Evolutionary conservation across 768 basidiomycete genomes (phyloP).

Genomic region (Dentipellis sp.): DNA sequence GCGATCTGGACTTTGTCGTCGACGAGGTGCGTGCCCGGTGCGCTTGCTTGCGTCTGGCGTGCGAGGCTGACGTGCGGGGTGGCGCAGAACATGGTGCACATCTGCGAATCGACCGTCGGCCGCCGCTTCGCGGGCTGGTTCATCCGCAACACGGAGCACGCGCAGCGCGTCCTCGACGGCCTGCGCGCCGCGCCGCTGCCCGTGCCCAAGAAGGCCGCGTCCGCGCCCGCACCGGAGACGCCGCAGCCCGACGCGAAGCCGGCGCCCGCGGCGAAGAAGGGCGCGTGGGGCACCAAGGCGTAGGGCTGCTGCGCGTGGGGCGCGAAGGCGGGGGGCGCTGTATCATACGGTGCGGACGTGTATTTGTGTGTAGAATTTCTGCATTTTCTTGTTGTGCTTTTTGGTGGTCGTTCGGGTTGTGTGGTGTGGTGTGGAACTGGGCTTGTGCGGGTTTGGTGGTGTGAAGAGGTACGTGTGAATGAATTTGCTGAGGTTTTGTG

Average conservation of each 20-base stretch:
- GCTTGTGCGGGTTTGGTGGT: too few relatives aligned
- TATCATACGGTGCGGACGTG: neutral
- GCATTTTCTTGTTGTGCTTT: too few relatives aligned
- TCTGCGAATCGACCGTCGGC: slow-evolving; percentile 90
- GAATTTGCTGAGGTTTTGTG: too few relatives aligned
- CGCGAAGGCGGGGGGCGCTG: neutral
- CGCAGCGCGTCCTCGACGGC: slow-evolving; percentile 79
- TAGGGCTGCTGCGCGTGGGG: slow-evolving; percentile 12
- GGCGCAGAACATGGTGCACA: slow-evolving; percentile 90
- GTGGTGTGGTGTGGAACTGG: too few relatives aligned
- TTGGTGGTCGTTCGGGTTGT: too few relatives aligned
- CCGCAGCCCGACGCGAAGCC: slow-evolving; percentile 7
- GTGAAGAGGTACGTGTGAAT: too few relatives aligned
- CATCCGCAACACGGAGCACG: slow-evolving; percentile 90
- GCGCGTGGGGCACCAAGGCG: slow-evolving; percentile 8
- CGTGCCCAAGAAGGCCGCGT: slow-evolving; percentile 11
- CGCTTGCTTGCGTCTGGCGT: neutral
- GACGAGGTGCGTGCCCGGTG: slow-evolving; percentile 56
- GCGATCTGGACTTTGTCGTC: slow-evolving; percentile 93
- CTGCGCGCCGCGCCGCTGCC: slow-evolving; percentile 53
- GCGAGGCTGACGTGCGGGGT: neutral
- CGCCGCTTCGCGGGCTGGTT: slow-evolving; percentile 95
- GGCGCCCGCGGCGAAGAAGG: slow-evolving; percentile 9
- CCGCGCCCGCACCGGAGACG: neutral
- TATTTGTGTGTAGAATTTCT: too few relatives aligned